Percentiles rank a stretch among this genome's conserved stretches.
phyloP scores from a whole-genome alignment of 148 eudicot genomes.

The Arbutus unedo region DNA sequence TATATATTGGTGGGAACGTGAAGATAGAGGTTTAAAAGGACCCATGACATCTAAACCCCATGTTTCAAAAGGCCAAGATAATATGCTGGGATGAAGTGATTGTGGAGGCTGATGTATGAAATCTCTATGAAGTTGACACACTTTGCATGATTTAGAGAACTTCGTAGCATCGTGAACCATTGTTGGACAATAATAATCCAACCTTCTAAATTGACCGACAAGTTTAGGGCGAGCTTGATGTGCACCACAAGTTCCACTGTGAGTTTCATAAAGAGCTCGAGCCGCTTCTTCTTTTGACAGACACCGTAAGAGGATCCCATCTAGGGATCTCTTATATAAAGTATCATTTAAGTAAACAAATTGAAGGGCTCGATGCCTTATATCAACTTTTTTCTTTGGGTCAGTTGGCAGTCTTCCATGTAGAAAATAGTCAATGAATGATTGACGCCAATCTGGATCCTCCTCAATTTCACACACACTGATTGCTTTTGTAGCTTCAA shows the following conservation, averaged over 20 bases:
- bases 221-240: background rate
- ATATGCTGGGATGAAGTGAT: background rate
- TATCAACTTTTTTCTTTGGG: background rate
- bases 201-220: background rate
- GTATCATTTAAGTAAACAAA: background rate
- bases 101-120: background rate
- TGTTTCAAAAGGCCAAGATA: background rate
- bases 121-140: background rate
- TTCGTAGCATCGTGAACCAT: background rate
- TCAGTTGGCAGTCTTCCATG: background rate
- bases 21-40: background rate
- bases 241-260: background rate
- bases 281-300: background rate
- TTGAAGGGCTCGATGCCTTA: background rate
- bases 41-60: background rate
- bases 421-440: background rate
- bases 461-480: background rate
- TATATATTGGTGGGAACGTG: background rate
- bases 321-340: background rate
- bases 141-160: background rate
- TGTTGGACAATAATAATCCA: constrained; percentile 2
- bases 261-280: background rate
- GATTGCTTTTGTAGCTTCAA: background rate
- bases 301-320: background rate
- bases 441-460: background rate